A percentile compares a stretch with the other conserved stretches of the same genome.
phyloP scores from a whole-genome alignment of 306 rosid genomes.

The Cucumis hystrix region DNA sequence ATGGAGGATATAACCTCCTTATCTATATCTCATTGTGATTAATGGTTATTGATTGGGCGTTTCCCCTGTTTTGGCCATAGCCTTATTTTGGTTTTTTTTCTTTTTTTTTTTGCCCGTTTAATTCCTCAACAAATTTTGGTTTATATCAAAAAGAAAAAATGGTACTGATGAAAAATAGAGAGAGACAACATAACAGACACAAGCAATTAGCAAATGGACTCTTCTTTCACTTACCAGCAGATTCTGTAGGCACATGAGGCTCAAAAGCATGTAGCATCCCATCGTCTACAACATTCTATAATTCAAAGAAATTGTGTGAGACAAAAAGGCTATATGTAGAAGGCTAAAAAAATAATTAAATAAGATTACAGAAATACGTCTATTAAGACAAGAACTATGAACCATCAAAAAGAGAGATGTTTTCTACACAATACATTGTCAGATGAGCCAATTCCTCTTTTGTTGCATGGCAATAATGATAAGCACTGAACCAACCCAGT shows the following conservation, averaged over 20 bases:
- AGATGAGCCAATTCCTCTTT: slow-evolving; percentile 30
- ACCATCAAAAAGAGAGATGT: neutral
- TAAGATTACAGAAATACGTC: neutral
- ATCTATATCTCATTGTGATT: neutral
- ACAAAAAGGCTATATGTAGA: neutral
- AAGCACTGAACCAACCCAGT: slow-evolving; percentile 68
- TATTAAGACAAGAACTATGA: neutral
- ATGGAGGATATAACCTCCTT: neutral
- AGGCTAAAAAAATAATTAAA: neutral
- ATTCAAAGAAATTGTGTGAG: slow-evolving; percentile 15
- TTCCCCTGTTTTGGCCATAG: neutral
- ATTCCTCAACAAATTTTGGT: neutral
- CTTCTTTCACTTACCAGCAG: slow-evolving; percentile 41
- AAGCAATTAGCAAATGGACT: neutral
- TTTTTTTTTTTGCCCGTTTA: neutral
- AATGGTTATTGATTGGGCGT: neutral
- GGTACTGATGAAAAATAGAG: neutral
- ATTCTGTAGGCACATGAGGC: slow-evolving; percentile 29
- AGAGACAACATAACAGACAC: neutral
- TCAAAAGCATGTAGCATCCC: slow-evolving; percentile 47
- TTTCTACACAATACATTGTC: slow-evolving; percentile 34
- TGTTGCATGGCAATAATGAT: slow-evolving; percentile 66
- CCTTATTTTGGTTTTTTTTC: neutral
- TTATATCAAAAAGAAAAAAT: neutral
- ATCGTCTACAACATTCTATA: slow-evolving; percentile 38